Evolutionary conservation across 148 eudicot genomes (phyloP).

Genomic region (Chenopodium formosanum): DNA sequence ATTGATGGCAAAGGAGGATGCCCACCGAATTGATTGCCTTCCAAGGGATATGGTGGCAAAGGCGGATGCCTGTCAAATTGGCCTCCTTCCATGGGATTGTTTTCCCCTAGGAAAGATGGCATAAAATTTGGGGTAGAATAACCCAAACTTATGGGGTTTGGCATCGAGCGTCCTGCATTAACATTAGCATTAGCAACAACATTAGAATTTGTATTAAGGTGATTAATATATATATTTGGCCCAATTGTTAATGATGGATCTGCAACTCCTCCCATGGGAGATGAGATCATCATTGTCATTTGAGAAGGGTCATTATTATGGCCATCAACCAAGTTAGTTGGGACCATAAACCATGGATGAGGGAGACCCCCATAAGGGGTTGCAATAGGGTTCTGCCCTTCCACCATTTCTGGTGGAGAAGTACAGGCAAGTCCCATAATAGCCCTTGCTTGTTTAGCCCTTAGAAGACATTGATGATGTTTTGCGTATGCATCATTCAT

Average conservation of each 20-base stretch:
- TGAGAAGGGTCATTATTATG: not conserved
- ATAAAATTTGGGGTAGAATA: not conserved
- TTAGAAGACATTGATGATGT: not conserved
- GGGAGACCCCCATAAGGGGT: not conserved
- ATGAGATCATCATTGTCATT: not conserved
- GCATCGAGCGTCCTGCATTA: not conserved
- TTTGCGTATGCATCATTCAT: too few species aligned
- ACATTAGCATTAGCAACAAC: not conserved
- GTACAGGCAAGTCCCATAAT: not conserved
- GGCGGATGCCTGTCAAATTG: not conserved
- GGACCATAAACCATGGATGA: not conserved
- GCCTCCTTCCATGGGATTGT: conserved; percentile 3
- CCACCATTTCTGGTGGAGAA: not conserved
- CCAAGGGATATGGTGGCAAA: not conserved
- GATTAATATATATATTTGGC: not conserved
- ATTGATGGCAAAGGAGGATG: too few species aligned
- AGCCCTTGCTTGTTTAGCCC: not conserved
- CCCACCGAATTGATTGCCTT: too few species aligned
- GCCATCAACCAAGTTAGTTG: not conserved
- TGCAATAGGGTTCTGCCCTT: not conserved
- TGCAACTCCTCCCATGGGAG: conserved; percentile 5
- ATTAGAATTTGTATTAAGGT: not conserved
- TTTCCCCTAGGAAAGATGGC: not conserved
- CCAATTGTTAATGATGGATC: conserved; percentile 8
- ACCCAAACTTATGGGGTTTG: not conserved